phyloP scores from a whole-genome alignment of 257 asterid genomes.

The Oldenlandia corymbosa region DNA sequence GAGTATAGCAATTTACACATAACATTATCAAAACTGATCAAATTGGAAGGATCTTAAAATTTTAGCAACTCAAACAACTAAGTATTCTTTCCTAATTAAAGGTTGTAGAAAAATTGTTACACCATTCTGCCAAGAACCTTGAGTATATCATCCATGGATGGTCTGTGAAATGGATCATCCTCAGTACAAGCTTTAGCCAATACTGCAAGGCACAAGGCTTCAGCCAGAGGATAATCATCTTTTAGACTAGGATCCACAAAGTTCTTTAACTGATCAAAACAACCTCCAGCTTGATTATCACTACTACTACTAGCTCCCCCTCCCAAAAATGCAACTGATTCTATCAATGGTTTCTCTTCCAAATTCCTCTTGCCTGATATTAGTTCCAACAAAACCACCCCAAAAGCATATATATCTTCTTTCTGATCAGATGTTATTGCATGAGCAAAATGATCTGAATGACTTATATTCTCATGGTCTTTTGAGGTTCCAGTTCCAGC shows the following conservation, averaged over 20 bases:
- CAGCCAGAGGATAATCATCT: slow-evolving; percentile 68
- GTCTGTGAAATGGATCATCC: slow-evolving; percentile 64
- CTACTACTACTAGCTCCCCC: slow-evolving; percentile 32
- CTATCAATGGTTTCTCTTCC: slow-evolving; percentile 38
- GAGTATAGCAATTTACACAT: too few species aligned
- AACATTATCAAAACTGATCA: too few species aligned
- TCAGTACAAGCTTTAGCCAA: slow-evolving; percentile 76
- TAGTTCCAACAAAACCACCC: slow-evolving; percentile 56
- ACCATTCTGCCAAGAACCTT: slow-evolving; percentile 72
- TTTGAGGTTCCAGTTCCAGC: slow-evolving; percentile 19
- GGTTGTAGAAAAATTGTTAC: slow-evolving; percentile 10
- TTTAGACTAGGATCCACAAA: slow-evolving; percentile 57
- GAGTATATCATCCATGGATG: slow-evolving; percentile 70
- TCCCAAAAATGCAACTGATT: slow-evolving; percentile 39
- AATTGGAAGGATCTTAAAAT: too few species aligned
- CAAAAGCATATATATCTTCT: slow-evolving; percentile 52
- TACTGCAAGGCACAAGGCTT: slow-evolving; percentile 66
- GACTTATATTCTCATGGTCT: slow-evolving; percentile 16
- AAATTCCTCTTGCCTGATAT: slow-evolving; percentile 44
- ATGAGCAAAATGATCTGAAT: slow-evolving; percentile 21
- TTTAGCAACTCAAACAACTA: too few species aligned
- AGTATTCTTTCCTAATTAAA: too few species aligned
- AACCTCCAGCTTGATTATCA: slow-evolving; percentile 29
- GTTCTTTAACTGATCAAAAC: slow-evolving; percentile 57
- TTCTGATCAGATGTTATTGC: slow-evolving; percentile 27